These are phyloP conservation scores for Udeniomyces megalosporus DNA, from an alignment of 768 basidiomycete genomes.

Conservation along the genomic window DNA sequence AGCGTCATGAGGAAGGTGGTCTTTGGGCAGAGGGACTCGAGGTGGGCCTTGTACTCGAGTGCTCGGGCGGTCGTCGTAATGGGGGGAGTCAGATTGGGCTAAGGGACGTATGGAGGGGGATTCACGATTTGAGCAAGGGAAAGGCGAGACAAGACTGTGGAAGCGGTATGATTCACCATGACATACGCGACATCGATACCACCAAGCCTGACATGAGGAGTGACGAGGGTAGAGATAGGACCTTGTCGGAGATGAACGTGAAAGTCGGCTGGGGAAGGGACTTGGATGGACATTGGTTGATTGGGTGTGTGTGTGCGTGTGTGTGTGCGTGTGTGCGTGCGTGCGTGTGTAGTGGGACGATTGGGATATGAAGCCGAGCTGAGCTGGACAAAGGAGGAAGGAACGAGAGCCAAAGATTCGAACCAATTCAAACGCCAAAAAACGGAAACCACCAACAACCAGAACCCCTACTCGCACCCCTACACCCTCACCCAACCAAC, in stretches of 20 bases:
- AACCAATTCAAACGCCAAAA: too few species aligned
- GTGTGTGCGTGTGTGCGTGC: too few species aligned
- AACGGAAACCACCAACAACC: too few species aligned
- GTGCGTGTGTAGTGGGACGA: too few species aligned
- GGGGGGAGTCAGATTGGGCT: conserved; percentile 89
- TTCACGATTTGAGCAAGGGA: not conserved
- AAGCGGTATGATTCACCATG: conserved; percentile 54
- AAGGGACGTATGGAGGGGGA: not conserved
- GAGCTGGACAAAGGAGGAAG: too few species aligned
- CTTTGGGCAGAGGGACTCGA: conserved; percentile 55
- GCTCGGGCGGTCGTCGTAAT: conserved; percentile 68
- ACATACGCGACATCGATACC: conserved; percentile 88
- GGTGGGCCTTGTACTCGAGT: conserved; percentile 55
- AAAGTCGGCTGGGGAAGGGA: conserved; percentile 60
- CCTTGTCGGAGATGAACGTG: conserved; percentile 95
- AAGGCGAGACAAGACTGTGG: not conserved
- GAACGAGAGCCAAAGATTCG: too few species aligned
- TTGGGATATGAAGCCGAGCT: too few species aligned
- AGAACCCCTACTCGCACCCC: too few species aligned
- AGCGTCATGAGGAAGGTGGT: conserved; percentile 90
- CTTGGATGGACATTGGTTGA: too few species aligned
- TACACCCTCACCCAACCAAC: too few species aligned
- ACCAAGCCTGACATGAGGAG: conserved; percentile 74
- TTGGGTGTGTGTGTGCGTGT: too few species aligned
- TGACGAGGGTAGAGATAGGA: conserved; percentile 59